Evolutionary conservation across 2,329 filamentous ascomycete genomes (phyloP).

Genomic region (Aureobasidium melanogenum): DNA sequence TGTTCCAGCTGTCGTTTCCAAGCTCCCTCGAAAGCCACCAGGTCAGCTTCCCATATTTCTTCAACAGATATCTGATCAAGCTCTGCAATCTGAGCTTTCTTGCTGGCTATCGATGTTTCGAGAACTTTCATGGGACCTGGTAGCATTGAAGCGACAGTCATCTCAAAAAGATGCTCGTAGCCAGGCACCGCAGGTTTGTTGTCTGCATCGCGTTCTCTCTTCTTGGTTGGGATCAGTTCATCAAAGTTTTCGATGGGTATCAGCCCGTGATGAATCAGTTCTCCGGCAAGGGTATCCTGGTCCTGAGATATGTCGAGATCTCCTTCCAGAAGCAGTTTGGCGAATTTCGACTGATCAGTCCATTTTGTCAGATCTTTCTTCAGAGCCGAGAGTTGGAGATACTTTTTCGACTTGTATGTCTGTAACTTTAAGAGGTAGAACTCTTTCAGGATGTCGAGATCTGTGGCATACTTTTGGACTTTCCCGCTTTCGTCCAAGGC

Average conservation of each 20-base stretch:
- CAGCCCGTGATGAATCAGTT: not conserved
- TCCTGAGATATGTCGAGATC: conserved; percentile 68
- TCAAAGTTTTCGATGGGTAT: not conserved
- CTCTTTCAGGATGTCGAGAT: not conserved
- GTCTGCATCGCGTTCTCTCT: not conserved
- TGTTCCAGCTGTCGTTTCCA: not conserved
- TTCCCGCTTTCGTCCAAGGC: conserved; percentile 72
- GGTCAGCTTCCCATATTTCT: conserved; percentile 61
- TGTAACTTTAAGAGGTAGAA: conserved; percentile 42
- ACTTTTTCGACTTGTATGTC: not conserved
- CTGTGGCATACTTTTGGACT: conserved; percentile 59
- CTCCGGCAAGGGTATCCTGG: conserved; percentile 53
- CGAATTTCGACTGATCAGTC: conserved; percentile 95
- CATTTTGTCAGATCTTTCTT: conserved; percentile 91
- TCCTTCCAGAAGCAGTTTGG: conserved; percentile 74
- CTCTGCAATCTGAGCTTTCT: conserved; percentile 75
- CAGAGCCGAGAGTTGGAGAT: conserved; percentile 57
- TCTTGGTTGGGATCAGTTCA: not conserved
- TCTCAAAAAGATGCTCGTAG: conserved; percentile 89
- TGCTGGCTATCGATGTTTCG: conserved; percentile 64
- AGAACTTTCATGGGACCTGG: conserved; percentile 61
- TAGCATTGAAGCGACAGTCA: conserved; percentile 58
- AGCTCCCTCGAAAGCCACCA: not conserved
- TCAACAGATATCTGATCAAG: conserved; percentile 74
- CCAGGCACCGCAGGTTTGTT: conserved; percentile 56